phyloP scores from a whole-genome alignment of 257 asterid species.

The Linderniella brevidens region DNA sequence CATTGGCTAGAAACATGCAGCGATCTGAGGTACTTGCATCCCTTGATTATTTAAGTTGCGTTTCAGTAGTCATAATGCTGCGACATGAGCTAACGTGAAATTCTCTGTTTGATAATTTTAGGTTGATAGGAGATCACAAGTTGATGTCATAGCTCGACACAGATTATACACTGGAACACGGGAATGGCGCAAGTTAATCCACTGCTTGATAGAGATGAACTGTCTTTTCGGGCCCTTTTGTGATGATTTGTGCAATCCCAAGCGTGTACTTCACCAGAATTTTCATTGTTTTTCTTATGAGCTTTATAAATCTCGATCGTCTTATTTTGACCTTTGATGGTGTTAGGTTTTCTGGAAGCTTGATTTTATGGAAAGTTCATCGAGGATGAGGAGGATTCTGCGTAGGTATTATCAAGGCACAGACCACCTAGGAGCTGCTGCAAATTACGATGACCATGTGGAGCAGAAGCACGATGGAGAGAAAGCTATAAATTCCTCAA shows the following conservation, averaged over 20 bases:
- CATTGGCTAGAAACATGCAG: slow-evolving; percentile 96
- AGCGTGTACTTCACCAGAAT: slow-evolving; percentile 37
- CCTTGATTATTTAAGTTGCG: slow-evolving; percentile 8
- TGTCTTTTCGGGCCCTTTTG: slow-evolving; percentile 86
- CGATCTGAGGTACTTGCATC: slow-evolving; percentile 64
- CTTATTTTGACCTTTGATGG: slow-evolving; percentile 10
- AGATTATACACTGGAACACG: slow-evolving; percentile 69
- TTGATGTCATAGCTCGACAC: slow-evolving; percentile 56
- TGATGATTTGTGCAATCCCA: slow-evolving; percentile 45
- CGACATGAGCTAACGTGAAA: slow-evolving; percentile 7
- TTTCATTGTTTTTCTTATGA: neutral
- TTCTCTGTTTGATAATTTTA: slow-evolving; percentile 20
- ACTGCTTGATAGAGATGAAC: slow-evolving; percentile 67
- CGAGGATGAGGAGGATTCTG: slow-evolving; percentile 88
- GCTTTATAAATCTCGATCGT: slow-evolving; percentile 12
- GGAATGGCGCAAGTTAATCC: slow-evolving; percentile 96
- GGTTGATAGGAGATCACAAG: slow-evolving; percentile 95
- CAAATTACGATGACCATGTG: slow-evolving; percentile 53
- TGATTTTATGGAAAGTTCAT: slow-evolving; percentile 77
- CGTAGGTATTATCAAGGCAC: slow-evolving; percentile 76
- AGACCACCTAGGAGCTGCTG: slow-evolving; percentile 88
- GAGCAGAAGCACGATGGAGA: slow-evolving; percentile 35
- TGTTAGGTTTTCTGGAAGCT: slow-evolving; percentile 89
- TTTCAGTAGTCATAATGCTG: no score
- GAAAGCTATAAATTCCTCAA: slow-evolving; percentile 57